Evolutionary conservation across 2,329 filamentous ascomycete species (phyloP).

Genomic region (Aspergillus vadensis): DNA sequence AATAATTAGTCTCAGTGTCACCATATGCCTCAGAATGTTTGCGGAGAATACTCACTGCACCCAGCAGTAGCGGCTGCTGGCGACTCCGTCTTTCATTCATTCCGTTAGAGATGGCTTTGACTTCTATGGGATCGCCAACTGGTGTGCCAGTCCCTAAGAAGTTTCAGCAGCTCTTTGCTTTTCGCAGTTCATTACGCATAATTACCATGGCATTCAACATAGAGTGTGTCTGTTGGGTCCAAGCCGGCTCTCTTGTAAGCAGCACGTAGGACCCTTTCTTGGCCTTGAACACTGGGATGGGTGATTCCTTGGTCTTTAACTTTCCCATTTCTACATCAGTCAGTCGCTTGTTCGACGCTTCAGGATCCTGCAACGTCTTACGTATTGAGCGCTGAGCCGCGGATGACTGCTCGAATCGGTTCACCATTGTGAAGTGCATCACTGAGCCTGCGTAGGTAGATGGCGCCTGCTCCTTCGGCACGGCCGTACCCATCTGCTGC

Average conservation of each 20-base stretch:
- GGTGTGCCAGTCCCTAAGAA: not conserved
- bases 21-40: no score
- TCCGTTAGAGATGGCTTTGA: not conserved
- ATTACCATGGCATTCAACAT: not conserved
- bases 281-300: not conserved
- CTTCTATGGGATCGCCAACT: not conserved
- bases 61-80: not conserved
- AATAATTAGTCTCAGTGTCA: not conserved
- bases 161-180: not conserved
- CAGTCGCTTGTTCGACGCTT: not conserved
- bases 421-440: constrained; percentile 30
- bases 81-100: constrained; percentile 16
- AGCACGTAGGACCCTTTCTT: not conserved
- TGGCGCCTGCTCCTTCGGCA: constrained; percentile 35
- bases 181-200: not conserved
- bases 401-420: constrained; percentile 38
- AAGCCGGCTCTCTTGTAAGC: not conserved
- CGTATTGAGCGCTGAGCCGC: constrained; percentile 11
- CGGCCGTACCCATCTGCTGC: constrained; percentile 34
- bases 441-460: constrained; percentile 30
- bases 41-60: not conserved
- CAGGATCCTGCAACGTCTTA: accelerated
- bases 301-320: not conserved
- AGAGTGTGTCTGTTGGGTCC: not conserved
- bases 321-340: not conserved